phyloP scores from a whole-genome alignment of 2,329 filamentous ascomycete species.

The Botrytis galanthina region DNA sequence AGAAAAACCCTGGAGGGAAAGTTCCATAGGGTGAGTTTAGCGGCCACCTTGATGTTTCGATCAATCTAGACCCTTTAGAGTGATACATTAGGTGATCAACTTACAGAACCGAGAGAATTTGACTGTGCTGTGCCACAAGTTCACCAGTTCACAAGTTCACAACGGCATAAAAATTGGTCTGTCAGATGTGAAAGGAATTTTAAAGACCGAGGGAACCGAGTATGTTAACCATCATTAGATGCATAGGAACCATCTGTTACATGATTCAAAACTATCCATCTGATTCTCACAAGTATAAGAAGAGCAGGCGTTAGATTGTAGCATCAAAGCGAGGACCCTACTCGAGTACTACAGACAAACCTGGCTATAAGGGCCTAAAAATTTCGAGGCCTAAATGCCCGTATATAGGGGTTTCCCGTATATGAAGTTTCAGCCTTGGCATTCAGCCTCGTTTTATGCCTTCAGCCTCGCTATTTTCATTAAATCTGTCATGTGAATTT shows the following conservation, averaged over 20 bases:
- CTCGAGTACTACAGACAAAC: not conserved
- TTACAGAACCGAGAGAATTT: not conserved
- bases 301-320: not conserved
- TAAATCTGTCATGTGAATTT: too few species aligned
- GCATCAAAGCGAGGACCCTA: not conserved
- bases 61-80: conserved; percentile 1
- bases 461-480: too few species aligned
- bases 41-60: conserved; percentile 3
- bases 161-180: not conserved
- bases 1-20: not conserved
- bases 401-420: too few species aligned
- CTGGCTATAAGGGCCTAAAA: too few species aligned
- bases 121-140: too few species aligned
- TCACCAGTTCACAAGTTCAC: too few species aligned
- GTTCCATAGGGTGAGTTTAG: conserved; percentile 1
- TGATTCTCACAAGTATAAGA: not conserved
- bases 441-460: too few species aligned
- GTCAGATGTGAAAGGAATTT: not conserved
- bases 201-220: not conserved
- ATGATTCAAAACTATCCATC: not conserved
- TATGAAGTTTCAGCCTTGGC: fast-evolving
- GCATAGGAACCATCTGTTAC: not conserved
- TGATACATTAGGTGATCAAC: not conserved
- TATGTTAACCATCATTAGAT: not conserved
- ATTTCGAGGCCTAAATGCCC: too few species aligned